Evolutionary conservation across 768 basidiomycete species (phyloP).

Genomic region (Auriculariales sp.): DNA sequence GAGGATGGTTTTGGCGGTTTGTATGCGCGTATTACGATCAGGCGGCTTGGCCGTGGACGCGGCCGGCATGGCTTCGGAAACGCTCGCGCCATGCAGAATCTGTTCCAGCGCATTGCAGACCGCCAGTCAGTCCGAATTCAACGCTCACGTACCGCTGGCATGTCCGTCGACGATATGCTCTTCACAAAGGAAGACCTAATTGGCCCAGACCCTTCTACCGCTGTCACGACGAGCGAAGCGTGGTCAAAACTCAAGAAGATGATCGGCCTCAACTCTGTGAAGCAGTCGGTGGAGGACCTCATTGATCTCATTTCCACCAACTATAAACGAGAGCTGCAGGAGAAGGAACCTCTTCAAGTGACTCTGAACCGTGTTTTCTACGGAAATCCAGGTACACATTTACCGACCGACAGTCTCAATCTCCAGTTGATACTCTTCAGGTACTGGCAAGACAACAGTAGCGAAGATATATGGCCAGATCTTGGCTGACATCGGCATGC

Average conservation of each 20-base stretch:
- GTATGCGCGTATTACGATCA: slow-evolving; percentile 38
- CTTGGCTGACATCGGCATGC: slow-evolving; percentile 40
- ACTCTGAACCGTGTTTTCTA: slow-evolving; percentile 53
- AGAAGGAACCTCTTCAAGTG: slow-evolving; percentile 35
- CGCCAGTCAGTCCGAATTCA: slow-evolving; percentile 40
- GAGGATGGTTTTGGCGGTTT: slow-evolving; percentile 41
- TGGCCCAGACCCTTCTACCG: slow-evolving; percentile 45
- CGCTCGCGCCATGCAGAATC: slow-evolving; percentile 42
- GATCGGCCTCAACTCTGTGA: slow-evolving; percentile 43
- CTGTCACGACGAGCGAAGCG: slow-evolving; percentile 27
- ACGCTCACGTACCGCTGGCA: slow-evolving; percentile 25
- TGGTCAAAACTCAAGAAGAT: slow-evolving; percentile 39
- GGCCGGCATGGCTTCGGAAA: slow-evolving; percentile 52
- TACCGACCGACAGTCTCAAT: neutral
- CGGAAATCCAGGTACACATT: slow-evolving; percentile 37
- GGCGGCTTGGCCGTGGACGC: slow-evolving; percentile 47
- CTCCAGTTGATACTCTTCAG: neutral
- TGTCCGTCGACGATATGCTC: slow-evolving; percentile 31
- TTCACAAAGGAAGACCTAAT: slow-evolving; percentile 43
- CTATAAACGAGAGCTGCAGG: slow-evolving; percentile 43
- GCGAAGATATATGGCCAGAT: slow-evolving; percentile 53
- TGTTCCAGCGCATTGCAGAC: slow-evolving; percentile 30
- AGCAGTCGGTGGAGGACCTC: slow-evolving; percentile 34
- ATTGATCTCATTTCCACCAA: slow-evolving; percentile 34
- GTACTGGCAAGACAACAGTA: slow-evolving; percentile 56